Percentiles rank a stretch among this genome's conserved stretches.
These are phyloP conservation scores for Moesziomyces antarcticus DNA, from an alignment of 1,284 basidiomycete genomes.

Conservation along the genomic window DNA sequence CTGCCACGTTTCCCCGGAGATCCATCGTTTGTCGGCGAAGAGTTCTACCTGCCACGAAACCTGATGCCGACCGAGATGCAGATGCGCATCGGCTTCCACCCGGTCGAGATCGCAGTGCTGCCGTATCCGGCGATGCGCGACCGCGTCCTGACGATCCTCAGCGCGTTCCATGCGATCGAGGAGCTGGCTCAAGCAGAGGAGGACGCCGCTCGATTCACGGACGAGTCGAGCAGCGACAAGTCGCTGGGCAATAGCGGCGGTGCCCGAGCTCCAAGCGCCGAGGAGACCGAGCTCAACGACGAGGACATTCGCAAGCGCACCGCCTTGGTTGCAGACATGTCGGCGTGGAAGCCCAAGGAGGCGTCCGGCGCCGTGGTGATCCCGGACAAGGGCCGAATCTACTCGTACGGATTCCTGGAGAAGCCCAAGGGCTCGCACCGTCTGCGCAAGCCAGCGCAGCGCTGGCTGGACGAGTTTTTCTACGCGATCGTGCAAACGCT, in stretches of 20 bases:
- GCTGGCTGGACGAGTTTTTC: constrained; percentile 45
- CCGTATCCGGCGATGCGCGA: constrained; percentile 47
- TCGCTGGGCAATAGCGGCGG: not conserved
- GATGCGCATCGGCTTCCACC: constrained; percentile 48
- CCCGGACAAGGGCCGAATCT: constrained; percentile 40
- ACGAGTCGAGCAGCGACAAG: constrained; percentile 1
- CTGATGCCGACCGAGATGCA: constrained; percentile 52
- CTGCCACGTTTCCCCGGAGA: constrained; percentile 45
- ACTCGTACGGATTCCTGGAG: constrained; percentile 42
- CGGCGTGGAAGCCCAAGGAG: constrained; percentile 37
- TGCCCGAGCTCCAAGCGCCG: not conserved
- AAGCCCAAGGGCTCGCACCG: constrained; percentile 48
- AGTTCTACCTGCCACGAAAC: constrained; percentile 41
- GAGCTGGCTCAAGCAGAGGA: constrained; percentile 27
- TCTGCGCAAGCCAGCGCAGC: constrained; percentile 43
- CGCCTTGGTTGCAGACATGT: constrained; percentile 42
- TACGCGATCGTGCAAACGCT: constrained; percentile 38
- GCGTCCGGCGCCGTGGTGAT: constrained; percentile 20
- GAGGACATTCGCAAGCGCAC: constrained; percentile 38
- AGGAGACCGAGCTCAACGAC: constrained; percentile 16
- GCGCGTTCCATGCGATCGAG: constrained; percentile 43
- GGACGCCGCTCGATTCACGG: constrained; percentile 28
- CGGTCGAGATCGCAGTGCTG: constrained; percentile 46
- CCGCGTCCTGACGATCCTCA: constrained; percentile 39
- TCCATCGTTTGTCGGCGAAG: constrained; percentile 15